These are phyloP conservation scores for Ilex aquifolium DNA, from an alignment of 257 asterid genomes.

Conservation along the genomic window DNA sequence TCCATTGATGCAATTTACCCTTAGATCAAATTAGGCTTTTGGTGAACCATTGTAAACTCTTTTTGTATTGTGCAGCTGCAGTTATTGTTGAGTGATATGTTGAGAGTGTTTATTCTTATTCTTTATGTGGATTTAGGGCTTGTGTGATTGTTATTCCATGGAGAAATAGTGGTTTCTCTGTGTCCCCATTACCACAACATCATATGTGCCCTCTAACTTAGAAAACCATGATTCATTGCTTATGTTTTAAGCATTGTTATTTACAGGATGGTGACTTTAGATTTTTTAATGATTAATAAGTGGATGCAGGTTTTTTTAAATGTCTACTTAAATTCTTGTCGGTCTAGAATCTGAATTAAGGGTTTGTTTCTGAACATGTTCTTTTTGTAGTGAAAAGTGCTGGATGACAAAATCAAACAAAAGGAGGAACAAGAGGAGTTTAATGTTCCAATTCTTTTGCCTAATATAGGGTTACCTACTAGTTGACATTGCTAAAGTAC, in stretches of 20 bases:
- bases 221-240: too few relatives aligned
- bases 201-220: too few relatives aligned
- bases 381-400: constrained; percentile 50
- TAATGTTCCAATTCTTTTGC: constrained; percentile 44
- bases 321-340: neutral
- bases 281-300: neutral
- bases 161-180: too few relatives aligned
- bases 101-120: too few relatives aligned
- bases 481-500: constrained; percentile 9
- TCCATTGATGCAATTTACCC: too few relatives aligned
- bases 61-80: too few relatives aligned
- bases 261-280: neutral
- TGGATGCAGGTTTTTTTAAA: neutral
- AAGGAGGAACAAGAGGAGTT: constrained; percentile 90
- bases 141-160: too few relatives aligned
- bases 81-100: too few relatives aligned
- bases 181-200: too few relatives aligned
- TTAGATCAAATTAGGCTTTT: too few relatives aligned
- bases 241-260: neutral
- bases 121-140: too few relatives aligned
- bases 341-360: neutral
- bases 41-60: too few relatives aligned
- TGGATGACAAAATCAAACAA: constrained; percentile 82
- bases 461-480: constrained; percentile 12
- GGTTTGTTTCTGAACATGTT: neutral